Conservation (phyloP, 140 eudicot genomes). For the Anethum foeniculum region DNA sequence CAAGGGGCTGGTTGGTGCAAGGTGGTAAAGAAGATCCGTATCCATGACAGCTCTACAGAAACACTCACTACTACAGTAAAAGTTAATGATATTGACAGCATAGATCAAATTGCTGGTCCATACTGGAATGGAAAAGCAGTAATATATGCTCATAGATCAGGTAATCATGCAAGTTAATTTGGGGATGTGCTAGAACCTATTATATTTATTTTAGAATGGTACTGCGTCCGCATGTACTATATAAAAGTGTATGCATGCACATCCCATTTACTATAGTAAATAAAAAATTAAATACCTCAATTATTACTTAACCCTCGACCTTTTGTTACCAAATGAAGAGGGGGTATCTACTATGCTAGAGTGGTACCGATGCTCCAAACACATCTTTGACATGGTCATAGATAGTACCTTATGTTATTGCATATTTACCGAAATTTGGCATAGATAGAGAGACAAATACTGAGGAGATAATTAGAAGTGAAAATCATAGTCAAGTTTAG, state of each 20-base stretch:
- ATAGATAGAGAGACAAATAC: neutral
- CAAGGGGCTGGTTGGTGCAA: constrained; percentile 99
- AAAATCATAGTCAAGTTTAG: neutral
- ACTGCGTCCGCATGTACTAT: neutral
- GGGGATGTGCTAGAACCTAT: neutral
- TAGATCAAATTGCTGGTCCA: constrained; percentile 53
- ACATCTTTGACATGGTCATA: neutral
- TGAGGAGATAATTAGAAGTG: neutral
- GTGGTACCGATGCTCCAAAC: neutral
- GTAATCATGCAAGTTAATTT: constrained; percentile 16
- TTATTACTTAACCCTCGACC: neutral
- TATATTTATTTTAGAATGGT: neutral
- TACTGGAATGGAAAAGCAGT: constrained; percentile 69
- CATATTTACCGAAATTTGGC: neutral
- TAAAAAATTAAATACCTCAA: neutral
- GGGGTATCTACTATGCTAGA: neutral
- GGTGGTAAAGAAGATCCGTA: constrained; percentile 59
- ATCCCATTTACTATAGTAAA: neutral
- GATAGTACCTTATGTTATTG: neutral
- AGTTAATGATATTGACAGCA: constrained; percentile 56
- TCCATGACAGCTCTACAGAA: constrained; percentile 69
- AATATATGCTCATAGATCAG: constrained; percentile 62
- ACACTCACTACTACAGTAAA: constrained; percentile 56
- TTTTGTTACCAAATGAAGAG: neutral
- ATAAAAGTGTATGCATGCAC: neutral